phyloP scores from a whole-genome alignment of 2,329 filamentous ascomycete genomes.

The Fusarium sacchari region DNA sequence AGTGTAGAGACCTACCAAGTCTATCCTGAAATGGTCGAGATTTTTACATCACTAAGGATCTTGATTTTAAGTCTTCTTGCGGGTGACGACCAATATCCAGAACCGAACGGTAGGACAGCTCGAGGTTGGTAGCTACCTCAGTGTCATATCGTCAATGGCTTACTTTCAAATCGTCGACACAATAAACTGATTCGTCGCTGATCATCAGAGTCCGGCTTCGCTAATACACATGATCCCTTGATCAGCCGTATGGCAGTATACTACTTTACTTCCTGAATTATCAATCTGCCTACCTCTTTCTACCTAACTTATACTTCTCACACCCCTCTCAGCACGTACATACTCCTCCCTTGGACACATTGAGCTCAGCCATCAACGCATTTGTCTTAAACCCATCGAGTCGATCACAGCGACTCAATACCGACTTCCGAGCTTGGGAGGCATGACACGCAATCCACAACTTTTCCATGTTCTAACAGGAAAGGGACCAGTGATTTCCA shows the following conservation, averaged over 20 bases:
- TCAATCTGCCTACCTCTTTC: background rate
- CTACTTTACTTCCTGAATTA: background rate
- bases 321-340: constrained; percentile 7
- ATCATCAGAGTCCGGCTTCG: background rate
- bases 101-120: constrained; percentile 21
- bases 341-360: constrained; percentile 1
- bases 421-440: constrained; percentile 1
- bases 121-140: background rate
- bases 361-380: constrained; percentile 17
- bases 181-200: constrained; percentile 6
- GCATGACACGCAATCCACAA: constrained; percentile 19
- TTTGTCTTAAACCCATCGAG: constrained; percentile 13
- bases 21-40: background rate
- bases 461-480: background rate
- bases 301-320: background rate
- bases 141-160: background rate
- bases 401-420: constrained; percentile 9
- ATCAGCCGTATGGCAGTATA: background rate
- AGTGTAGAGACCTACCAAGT: background rate
- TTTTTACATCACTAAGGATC: background rate
- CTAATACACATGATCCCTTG: background rate
- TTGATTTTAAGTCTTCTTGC: background rate
- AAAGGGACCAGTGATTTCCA: background rate
- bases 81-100: background rate
- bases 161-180: background rate